Percentiles rank a stretch among this genome's conserved stretches.
Conservation (phyloP, 2,329 filamentous ascomycete genomes). For the Lomentospora prolificans region DNA sequence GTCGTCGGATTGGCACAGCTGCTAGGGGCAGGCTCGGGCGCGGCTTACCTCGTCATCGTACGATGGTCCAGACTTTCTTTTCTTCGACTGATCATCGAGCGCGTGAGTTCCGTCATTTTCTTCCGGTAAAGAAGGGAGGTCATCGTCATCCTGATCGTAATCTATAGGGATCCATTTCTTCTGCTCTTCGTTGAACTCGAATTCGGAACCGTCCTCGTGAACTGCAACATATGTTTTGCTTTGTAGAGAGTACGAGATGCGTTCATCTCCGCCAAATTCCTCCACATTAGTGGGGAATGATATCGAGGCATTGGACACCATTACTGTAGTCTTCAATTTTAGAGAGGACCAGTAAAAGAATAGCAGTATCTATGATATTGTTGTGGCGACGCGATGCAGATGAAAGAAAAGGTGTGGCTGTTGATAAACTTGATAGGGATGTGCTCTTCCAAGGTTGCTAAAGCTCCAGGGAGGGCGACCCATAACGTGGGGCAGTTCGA, state of each 20-base stretch:
- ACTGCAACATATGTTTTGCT: slow-evolving; percentile 78
- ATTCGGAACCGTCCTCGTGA: slow-evolving; percentile 75
- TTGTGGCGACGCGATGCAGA: too few relatives aligned
- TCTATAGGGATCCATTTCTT: slow-evolving; percentile 61
- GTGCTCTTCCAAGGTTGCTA: too few relatives aligned
- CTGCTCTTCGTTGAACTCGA: slow-evolving; percentile 63
- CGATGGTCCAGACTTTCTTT: slow-evolving; percentile 31
- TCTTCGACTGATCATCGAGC: slow-evolving; percentile 20
- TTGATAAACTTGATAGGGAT: too few relatives aligned
- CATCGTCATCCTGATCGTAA: slow-evolving; percentile 29
- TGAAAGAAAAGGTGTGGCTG: too few relatives aligned
- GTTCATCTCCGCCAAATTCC: slow-evolving; percentile 66
- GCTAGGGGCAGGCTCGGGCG: slow-evolving; percentile 10
- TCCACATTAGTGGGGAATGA: slow-evolving; percentile 50
- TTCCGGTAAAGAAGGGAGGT: not conserved
- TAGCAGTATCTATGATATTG: too few relatives aligned
- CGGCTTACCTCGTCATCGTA: slow-evolving; percentile 33
- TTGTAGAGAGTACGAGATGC: slow-evolving; percentile 78
- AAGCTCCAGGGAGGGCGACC: too few relatives aligned
- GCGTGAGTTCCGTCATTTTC: slow-evolving; percentile 13
- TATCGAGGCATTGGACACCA: not conserved
- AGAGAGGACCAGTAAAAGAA: not conserved
- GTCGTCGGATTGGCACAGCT: slow-evolving; percentile 4
- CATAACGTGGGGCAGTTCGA: not conserved
- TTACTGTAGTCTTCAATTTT: slow-evolving; percentile 2